Percentiles rank a stretch among this genome's conserved stretches.
Conservation (phyloP, 345 rosid species). For the Syzygium aromaticum region DNA sequence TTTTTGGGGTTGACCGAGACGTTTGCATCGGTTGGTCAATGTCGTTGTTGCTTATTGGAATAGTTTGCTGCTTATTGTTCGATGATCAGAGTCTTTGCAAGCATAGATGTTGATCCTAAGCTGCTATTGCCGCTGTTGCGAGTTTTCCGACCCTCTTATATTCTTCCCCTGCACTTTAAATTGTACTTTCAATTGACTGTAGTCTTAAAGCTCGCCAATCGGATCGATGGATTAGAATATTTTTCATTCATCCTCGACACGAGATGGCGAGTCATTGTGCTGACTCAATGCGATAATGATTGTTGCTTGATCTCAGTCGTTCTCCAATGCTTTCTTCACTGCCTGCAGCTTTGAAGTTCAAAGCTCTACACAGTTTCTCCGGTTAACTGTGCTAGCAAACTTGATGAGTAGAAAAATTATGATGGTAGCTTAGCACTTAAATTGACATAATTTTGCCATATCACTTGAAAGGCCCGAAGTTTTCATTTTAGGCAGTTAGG, state of each 20-base stretch:
- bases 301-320: background rate
- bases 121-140: background rate
- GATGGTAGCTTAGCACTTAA: background rate
- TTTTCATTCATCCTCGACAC: background rate
- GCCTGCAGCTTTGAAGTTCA: background rate
- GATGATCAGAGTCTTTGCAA: background rate
- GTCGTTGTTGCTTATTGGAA: background rate
- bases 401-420: background rate
- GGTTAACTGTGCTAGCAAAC: background rate
- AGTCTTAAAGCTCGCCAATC: background rate
- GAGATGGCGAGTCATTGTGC: background rate
- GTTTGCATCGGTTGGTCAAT: background rate
- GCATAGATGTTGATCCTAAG: background rate
- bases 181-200: background rate
- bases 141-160: background rate
- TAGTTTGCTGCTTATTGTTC: background rate
- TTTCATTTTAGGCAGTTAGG: background rate
- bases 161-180: background rate
- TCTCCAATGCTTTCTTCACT: background rate
- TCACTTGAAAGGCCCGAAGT: background rate
- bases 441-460: background rate
- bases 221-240: background rate
- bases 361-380: background rate
- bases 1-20: background rate
- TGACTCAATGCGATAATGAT: background rate